These are phyloP conservation scores for Conoideocrella luteorostrata DNA, from an alignment of 2,329 filamentous ascomycete genomes.

Conservation along the genomic window DNA sequence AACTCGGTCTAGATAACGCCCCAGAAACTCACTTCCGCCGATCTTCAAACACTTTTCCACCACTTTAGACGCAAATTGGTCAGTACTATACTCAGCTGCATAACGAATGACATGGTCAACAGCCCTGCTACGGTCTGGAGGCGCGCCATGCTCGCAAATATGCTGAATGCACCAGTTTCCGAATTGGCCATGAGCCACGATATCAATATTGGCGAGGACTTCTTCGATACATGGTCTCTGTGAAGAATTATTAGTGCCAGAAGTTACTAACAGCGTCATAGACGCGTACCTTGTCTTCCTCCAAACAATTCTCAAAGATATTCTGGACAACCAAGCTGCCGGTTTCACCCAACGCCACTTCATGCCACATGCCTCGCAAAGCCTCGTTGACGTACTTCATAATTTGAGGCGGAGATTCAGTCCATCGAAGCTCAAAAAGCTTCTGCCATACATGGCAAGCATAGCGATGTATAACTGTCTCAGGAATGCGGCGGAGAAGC, in stretches of 20 bases:
- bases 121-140: constrained; percentile 84
- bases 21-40: constrained; percentile 80
- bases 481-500: constrained; percentile 85
- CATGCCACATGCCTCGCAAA: constrained; percentile 94
- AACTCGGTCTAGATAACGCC: constrained; percentile 87
- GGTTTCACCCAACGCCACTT: constrained; percentile 93
- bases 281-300: constrained; percentile 81
- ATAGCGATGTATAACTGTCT: constrained; percentile 97
- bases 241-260: too few relatives aligned
- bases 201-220: constrained; percentile 88
- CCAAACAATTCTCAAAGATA: constrained; percentile 98
- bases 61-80: constrained; percentile 98
- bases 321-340: constrained; percentile 98
- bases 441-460: constrained; percentile 99
- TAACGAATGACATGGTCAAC: constrained; percentile 93
- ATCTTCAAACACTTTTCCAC: constrained; percentile 99
- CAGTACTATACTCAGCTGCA: constrained; percentile 94
- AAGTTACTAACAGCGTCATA: too few relatives aligned
- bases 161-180: constrained; percentile 99
- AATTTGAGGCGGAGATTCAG: constrained; percentile 88
- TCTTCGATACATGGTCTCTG: constrained; percentile 96
- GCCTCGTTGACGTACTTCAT: constrained; percentile 98
- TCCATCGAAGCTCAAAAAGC: constrained; percentile 96
- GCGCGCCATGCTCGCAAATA: constrained; percentile 92
- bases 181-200: constrained; percentile 95